Evolutionary conservation across 139 green algal genomes (phyloP), one percentile per base, ranked within the genome.

Genomic region (Pedinophyceae sp.): DNA sequence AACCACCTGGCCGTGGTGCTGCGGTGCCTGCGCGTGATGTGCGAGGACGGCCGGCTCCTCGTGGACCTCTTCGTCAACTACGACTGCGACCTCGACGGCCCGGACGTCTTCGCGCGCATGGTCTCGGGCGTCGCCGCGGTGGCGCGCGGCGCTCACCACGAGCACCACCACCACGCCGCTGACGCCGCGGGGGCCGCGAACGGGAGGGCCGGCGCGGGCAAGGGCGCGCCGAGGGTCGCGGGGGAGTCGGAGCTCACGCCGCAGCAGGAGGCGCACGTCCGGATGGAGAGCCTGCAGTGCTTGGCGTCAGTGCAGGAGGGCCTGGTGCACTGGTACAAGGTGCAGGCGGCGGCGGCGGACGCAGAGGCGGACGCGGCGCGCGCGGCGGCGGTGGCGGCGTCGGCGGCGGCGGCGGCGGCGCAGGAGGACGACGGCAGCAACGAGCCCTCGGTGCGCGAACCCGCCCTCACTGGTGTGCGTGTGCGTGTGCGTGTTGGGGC

Each of bases 11-110:
- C 67, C 19, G 71, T 75, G 18, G 65, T 78, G 24, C 48, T 85
- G 45, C 48, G 58, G 28, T 89, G 86, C 64, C 59, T 93, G 29
- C 41, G 81, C 27, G 56, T 64, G 16, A 50, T 79, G 19, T 91
- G 78, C 61, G 54, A 65, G 16, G 83, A 94, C 52, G 84, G 88
- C 18, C 88, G 95, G 72, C 70, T 94, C 58, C 70, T 95, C 47
- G 79, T 94, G 49, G 88, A 96, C 71, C 62, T 96, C 23, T 96
- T 94, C 69, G 85, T 93, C 55, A 96, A 96, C 71, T 96, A 89
- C 50, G 88, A 96, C 66, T 96, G 88, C 60, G 88, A 96, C 66
- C 55, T 94, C 28, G 80, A 93, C 50, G 74, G 69, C 25, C 70
- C 69, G 34, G 92, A 93, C 70, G 63, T 95, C 22, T 94, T 94